These are phyloP conservation scores for Lyophyllum semitale DNA, from an alignment of 768 basidiomycete genomes.

Conservation along the genomic window DNA sequence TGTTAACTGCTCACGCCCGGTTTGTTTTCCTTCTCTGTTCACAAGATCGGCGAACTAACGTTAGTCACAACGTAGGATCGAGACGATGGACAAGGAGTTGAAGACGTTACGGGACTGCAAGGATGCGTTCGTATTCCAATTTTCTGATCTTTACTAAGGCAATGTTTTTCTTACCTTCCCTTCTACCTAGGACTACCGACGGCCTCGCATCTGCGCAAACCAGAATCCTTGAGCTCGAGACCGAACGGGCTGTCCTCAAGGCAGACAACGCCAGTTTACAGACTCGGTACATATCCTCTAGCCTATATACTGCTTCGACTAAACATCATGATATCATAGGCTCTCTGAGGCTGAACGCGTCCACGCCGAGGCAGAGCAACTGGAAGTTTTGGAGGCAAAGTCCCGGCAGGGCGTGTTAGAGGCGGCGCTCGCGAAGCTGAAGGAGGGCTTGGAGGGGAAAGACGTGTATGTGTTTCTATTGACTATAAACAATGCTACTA, in stretches of 20 bases:
- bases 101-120: not conserved
- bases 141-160: too few relatives aligned
- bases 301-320: not conserved
- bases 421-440: not conserved
- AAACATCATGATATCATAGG: not conserved
- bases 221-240: too few relatives aligned
- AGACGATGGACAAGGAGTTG: not conserved
- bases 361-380: not conserved
- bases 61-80: not conserved
- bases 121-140: not conserved
- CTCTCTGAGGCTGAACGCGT: not conserved
- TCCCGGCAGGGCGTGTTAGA: not conserved
- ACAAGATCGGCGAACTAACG: too few relatives aligned
- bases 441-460: too few relatives aligned
- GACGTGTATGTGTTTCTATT: not conserved
- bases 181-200: not conserved
- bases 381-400: not conserved
- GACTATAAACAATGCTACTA: too few relatives aligned
- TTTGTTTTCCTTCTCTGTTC: slow-evolving; percentile 14
- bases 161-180: too few relatives aligned
- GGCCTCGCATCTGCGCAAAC: too few relatives aligned
- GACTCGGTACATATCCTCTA: not conserved
- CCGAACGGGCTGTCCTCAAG: not conserved
- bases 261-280: not conserved
- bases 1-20: slow-evolving; percentile 14